These are phyloP conservation scores for Ophiostoma sp. DNA, from an alignment of 2,329 filamentous ascomycete species.

Conservation along the genomic window DNA sequence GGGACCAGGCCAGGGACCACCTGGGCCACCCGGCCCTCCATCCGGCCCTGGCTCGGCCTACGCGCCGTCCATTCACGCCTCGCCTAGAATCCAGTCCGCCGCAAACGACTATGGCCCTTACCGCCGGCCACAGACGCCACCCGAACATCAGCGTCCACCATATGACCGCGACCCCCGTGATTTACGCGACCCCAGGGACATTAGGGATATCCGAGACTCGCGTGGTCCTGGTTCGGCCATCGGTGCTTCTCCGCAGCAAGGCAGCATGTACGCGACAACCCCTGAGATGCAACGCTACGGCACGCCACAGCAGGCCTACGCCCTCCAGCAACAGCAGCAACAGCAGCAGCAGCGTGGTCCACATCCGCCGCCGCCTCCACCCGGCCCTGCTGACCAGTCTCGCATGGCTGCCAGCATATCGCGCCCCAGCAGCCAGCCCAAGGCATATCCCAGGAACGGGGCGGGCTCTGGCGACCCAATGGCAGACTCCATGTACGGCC, in stretches of 20 bases:
- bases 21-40: slow-evolving; percentile 28
- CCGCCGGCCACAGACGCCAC: slow-evolving; percentile 61
- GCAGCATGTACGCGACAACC: slow-evolving; percentile 42
- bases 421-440: slow-evolving; percentile 47
- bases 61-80: slow-evolving; percentile 47
- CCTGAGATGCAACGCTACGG: slow-evolving; percentile 55
- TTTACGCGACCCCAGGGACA: slow-evolving; percentile 29
- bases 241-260: slow-evolving; percentile 30
- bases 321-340: slow-evolving; percentile 35
- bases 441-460: slow-evolving; percentile 41
- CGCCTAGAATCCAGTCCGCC: slow-evolving; percentile 50
- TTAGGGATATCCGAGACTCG: slow-evolving; percentile 40
- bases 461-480: slow-evolving; percentile 30
- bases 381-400: slow-evolving; percentile 42
- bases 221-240: slow-evolving; percentile 45
- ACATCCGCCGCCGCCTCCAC: slow-evolving; percentile 39
- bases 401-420: slow-evolving; percentile 37
- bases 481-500: slow-evolving; percentile 38
- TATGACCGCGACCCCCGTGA: slow-evolving; percentile 36
- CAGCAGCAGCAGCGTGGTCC: slow-evolving; percentile 43
- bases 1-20: slow-evolving; percentile 32
- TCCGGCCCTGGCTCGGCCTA: slow-evolving; percentile 41
- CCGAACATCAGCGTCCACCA: slow-evolving; percentile 59
- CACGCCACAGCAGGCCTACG: slow-evolving; percentile 51
- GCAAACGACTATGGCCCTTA: slow-evolving; percentile 57